Evolutionary conservation across 2,329 filamentous ascomycete genomes (phyloP).

Genomic region (Annulohypoxylon truncatum): DNA sequence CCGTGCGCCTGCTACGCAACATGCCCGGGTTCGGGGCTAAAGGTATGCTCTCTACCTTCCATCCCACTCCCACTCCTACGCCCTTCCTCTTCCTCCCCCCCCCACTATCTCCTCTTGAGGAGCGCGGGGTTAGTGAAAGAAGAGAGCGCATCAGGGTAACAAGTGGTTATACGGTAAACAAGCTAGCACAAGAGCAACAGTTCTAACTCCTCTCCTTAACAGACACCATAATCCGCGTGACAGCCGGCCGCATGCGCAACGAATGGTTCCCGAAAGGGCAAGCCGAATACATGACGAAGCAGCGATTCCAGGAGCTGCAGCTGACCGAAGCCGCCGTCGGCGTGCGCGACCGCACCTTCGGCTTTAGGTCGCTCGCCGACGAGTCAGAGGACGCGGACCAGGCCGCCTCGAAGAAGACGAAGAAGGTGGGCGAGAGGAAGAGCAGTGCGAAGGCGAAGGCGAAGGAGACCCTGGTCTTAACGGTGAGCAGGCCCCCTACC

Average conservation of each 20-base stretch:
- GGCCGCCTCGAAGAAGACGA: no score
- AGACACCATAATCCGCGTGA: slow-evolving; percentile 53
- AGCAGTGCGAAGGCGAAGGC: slow-evolving; percentile 36
- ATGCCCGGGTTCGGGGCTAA: slow-evolving; percentile 56
- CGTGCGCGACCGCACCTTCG: slow-evolving; percentile 51
- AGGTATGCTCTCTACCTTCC: slow-evolving; percentile 43
- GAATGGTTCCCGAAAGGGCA: slow-evolving; percentile 49
- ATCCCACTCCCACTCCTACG: no score
- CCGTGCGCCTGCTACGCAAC: slow-evolving; percentile 58
- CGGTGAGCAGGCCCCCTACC: slow-evolving; percentile 37
- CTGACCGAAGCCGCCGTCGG: slow-evolving; percentile 50
- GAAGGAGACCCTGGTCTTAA: slow-evolving; percentile 42
- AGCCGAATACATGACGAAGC: slow-evolving; percentile 52
- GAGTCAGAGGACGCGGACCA: slow-evolving; percentile 20
- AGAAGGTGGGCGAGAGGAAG: slow-evolving; percentile 8
- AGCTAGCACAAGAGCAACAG: not conserved
- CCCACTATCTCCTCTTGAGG: not conserved
- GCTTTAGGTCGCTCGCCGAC: slow-evolving; percentile 37
- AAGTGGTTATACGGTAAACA: no score
- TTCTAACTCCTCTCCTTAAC: slow-evolving; percentile 1
- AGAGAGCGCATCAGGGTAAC: no score
- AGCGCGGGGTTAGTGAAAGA: no score
- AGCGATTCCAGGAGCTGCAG: slow-evolving; percentile 49
- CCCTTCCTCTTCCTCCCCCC: not conserved
- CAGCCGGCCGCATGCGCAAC: slow-evolving; percentile 52